Evolutionary conservation across 2,329 filamentous ascomycete species (phyloP).

Genomic region (Pyricularia sp.): DNA sequence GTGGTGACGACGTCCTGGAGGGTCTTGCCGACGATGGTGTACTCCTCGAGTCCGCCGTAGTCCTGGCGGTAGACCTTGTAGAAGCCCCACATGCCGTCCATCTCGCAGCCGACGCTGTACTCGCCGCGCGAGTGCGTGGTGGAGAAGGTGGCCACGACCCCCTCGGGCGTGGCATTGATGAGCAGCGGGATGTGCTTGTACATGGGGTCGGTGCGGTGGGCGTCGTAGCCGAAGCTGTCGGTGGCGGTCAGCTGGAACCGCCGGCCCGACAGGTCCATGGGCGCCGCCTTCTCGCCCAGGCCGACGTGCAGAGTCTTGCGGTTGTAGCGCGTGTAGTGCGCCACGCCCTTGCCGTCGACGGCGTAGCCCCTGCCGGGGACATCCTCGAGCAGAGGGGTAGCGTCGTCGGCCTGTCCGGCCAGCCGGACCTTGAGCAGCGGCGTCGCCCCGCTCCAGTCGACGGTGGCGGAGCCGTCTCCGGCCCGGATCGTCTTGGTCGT

Average conservation of each 20-base stretch:
- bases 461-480: conserved; percentile 38
- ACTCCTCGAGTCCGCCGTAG: conserved; percentile 63
- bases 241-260: conserved; percentile 59
- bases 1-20: conserved; percentile 55
- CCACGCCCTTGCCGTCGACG: conserved; percentile 44
- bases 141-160: conserved; percentile 59
- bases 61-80: conserved; percentile 69
- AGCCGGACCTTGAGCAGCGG: conserved; percentile 36
- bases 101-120: conserved; percentile 60
- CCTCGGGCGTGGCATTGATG: conserved; percentile 55
- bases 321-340: conserved; percentile 52
- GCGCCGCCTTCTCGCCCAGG: conserved; percentile 62
- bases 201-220: conserved; percentile 59
- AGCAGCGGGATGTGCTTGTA: conserved; percentile 70
- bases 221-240: conserved; percentile 66
- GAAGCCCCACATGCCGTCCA: conserved; percentile 67
- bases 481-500: conserved; percentile 33
- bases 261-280: conserved; percentile 61
- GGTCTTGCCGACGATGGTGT: conserved; percentile 57
- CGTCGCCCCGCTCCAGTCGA: conserved; percentile 41
- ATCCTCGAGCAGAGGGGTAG: conserved; percentile 51
- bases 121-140: conserved; percentile 54
- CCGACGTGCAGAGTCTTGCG: conserved; percentile 54
- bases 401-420: conserved; percentile 31
- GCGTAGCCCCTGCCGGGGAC: conserved; percentile 57